A percentile compares a stretch with the other conserved stretches of the same genome.
Conservation (phyloP, 1,139 yeast species). For the Candida gigantensis region DNA sequence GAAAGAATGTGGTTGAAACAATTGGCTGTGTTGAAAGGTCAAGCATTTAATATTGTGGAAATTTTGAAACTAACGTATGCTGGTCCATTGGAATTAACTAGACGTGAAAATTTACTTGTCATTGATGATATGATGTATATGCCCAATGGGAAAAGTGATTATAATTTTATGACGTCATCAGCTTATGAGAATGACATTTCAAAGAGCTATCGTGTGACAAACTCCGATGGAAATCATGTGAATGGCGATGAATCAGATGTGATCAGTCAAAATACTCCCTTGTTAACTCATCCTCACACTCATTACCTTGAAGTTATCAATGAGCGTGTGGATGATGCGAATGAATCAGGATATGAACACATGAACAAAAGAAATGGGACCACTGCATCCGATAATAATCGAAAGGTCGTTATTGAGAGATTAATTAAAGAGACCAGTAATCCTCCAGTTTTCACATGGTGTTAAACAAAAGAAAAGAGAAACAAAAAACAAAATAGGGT, state of each 20-base stretch:
- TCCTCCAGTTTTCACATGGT: conserved; percentile 75
- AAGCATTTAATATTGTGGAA: conserved; percentile 75
- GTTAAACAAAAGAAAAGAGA: conserved; percentile 28
- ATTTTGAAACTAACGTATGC: conserved; percentile 56
- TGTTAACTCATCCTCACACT: conserved; percentile 6
- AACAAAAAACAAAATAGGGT: not conserved
- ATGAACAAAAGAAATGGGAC: conserved; percentile 17
- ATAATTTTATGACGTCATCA: conserved; percentile 8
- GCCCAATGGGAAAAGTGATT: conserved; percentile 29
- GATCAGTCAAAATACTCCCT: conserved; percentile 11
- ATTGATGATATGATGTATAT: conserved; percentile 65
- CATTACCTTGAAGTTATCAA: conserved; percentile 2
- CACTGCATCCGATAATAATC: conserved; percentile 22
- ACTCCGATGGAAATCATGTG: conserved; percentile 5
- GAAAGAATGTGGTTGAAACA: conserved; percentile 70
- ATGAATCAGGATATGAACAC: conserved; percentile 16
- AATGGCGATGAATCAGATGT: conserved; percentile 3
- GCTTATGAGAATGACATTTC: conserved; percentile 11
- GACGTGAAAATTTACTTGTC: conserved; percentile 57
- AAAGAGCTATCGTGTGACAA: conserved; percentile 16
- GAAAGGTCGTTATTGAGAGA: conserved; percentile 61
- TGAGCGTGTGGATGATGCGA: conserved; percentile 6
- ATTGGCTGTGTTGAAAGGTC: conserved; percentile 74
- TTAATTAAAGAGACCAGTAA: conserved; percentile 55
- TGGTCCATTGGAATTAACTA: conserved; percentile 68